phyloP scores from a whole-genome alignment of 441 rosid species.

The Eutrema salsugineum region DNA sequence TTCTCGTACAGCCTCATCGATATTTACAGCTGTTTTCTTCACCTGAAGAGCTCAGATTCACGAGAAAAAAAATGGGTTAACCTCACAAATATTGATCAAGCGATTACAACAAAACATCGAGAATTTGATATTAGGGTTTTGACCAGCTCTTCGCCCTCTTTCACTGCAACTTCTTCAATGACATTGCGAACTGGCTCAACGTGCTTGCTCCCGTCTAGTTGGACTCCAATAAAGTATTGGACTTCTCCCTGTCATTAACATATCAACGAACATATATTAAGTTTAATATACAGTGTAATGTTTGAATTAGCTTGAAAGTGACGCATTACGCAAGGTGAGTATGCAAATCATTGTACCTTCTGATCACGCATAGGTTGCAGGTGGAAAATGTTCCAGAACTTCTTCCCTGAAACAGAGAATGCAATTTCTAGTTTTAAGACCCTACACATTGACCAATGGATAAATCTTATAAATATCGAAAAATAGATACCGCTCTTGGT shows the following conservation, averaged over 20 bases:
- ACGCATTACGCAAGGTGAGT: background rate
- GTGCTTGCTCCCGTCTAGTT: conserved; percentile 91
- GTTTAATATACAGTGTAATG: background rate
- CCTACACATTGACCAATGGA: background rate
- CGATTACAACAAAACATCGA: background rate
- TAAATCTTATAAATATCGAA: background rate
- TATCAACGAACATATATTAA: background rate
- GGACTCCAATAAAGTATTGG: conserved; percentile 98
- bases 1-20: conserved; percentile 92
- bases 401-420: conserved; percentile 60
- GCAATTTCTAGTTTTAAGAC: background rate
- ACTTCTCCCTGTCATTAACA: conserved; percentile 77
- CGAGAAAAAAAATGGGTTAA: background rate
- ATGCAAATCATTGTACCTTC: conserved; percentile 48
- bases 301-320: background rate
- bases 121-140: background rate
- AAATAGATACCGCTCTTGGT: conserved; percentile 78
- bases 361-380: conserved; percentile 99
- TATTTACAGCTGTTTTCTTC: conserved; percentile 88
- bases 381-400: conserved; percentile 98
- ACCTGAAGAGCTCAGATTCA: conserved; percentile 45
- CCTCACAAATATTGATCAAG: background rate
- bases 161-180: conserved; percentile 63
- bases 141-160: conserved; percentile 77
- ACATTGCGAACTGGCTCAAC: conserved; percentile 77